phyloP scores from a whole-genome alignment of 306 rosid genomes.

The Herpetospermum pedunculosum region DNA sequence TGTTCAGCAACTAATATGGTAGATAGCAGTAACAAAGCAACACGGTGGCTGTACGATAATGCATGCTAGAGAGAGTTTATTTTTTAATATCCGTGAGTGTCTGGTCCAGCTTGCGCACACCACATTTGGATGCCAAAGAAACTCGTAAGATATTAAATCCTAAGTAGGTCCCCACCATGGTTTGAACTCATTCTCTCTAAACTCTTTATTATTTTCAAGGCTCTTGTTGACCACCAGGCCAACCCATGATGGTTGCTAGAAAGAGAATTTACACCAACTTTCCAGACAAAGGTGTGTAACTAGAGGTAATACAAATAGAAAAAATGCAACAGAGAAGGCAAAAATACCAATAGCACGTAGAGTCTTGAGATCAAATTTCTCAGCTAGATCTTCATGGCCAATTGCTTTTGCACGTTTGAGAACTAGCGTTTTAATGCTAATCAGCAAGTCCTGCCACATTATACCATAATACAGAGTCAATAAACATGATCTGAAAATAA shows the following conservation, averaged over 20 bases:
- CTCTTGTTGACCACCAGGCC: too few species aligned
- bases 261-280: neutral
- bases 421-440: slow-evolving; percentile 49
- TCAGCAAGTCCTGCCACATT: slow-evolving; percentile 47
- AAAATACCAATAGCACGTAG: slow-evolving; percentile 68
- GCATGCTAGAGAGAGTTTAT: neutral
- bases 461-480: neutral
- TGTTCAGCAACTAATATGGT: neutral
- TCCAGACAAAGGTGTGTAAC: neutral
- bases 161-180: too few species aligned
- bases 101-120: too few species aligned
- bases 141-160: too few species aligned
- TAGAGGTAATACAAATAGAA: neutral
- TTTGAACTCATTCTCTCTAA: too few species aligned
- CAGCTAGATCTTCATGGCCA: slow-evolving; percentile 34
- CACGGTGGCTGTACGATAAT: neutral
- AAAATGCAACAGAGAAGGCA: slow-evolving; percentile 4
- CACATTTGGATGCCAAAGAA: too few species aligned
- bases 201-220: too few species aligned
- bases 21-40: neutral
- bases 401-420: slow-evolving; percentile 41
- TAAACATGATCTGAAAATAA: neutral
- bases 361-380: slow-evolving; percentile 48
- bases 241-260: too few species aligned
- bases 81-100: too few species aligned